Base-by-base conservation (phyloP, 2,329 filamentous ascomycete species). In the Nemania sp. region DNA sequence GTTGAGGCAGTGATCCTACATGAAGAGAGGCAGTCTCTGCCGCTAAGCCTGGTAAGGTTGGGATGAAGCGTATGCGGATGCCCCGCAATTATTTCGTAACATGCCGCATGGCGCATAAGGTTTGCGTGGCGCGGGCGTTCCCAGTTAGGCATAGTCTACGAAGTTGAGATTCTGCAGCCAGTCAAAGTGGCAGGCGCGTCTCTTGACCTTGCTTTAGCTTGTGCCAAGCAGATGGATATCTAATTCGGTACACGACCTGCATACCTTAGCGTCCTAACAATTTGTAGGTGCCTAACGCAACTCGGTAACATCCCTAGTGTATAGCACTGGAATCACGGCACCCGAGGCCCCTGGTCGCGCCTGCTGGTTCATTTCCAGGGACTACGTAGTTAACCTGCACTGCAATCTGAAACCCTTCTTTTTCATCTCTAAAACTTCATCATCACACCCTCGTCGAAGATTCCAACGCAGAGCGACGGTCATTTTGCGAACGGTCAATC, bases 361-460 rank as follows among this genome's bases (percentile, higher is more conserved):
- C 37, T 56, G 52, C 36, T 26, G 12, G 20, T 45, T 49, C 53
- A 52, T 52, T 56, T 39, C 48, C 15, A 30, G 20, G 30, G 15
- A n/a, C n/a, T n/a, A n/a, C n/a, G n/a, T n/a, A n/a, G n/a, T n/a
- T n/a, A n/a, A n/a, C n/a, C n/a, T n/a, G n/a, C n/a, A n/a, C n/a
- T n/a, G n/a, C n/a, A n/a, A n/a, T n/a, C n/a, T n/a, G n/a, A n/a
- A n/a, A n/a, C n/a, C n/a, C n/a, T n/a, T n/a, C n/a, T n/a, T n/a
- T n/a, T n/a, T n/a, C n/a, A n/a, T n/a, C n/a, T n/a, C n/a, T n/a
- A n/a, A n/a, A n/a, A n/a, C 34, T 22, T 42, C 42, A 12, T 34
- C 34, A n/a, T 47, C 23, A 34, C 26, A 47, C 47, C 9, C 34
- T 20, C 44, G n/a, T 40, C 37, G 37, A 40, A 34, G 14, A 9